These are phyloP conservation scores for Plasmodium berghei DNA, from an alignment of 169 alveolate species.

Conservation along the genomic window DNA sequence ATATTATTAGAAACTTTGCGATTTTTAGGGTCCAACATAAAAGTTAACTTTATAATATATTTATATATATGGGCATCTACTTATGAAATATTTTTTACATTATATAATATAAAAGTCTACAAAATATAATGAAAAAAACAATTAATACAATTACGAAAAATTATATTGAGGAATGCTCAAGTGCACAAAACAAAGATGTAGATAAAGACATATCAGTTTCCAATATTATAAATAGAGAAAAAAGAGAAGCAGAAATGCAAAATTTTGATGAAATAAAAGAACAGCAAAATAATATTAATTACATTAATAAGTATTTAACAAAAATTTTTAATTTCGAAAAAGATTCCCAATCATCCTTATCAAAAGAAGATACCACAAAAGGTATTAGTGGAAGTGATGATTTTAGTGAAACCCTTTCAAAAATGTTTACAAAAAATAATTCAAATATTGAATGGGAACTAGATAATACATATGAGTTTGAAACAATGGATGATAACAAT, in stretches of 20 bases:
- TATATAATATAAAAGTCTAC: no score
- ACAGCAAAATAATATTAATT: conserved; percentile 25
- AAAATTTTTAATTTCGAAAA: conserved; percentile 34
- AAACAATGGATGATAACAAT: conserved; percentile 32
- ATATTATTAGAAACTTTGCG: no score
- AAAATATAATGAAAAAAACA: conserved; percentile 42
- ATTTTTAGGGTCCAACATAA: no score
- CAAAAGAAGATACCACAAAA: conserved; percentile 18
- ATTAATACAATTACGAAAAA: conserved; percentile 12
- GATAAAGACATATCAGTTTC: background rate
- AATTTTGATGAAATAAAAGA: conserved; percentile 15
- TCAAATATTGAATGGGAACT: conserved; percentile 26
- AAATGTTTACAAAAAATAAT: conserved; percentile 41
- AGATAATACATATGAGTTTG: conserved; percentile 68
- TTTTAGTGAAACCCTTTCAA: conserved; percentile 8
- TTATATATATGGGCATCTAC: no score
- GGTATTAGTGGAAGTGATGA: conserved; percentile 14
- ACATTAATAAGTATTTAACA: conserved; percentile 53
- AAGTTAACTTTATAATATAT: no score
- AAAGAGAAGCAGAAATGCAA: conserved; percentile 11
- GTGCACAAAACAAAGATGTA: background rate
- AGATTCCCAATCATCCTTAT: conserved; percentile 11
- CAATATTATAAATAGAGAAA: conserved; percentile 3
- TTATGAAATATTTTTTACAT: no score
- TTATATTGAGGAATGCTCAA: background rate